Base-by-base conservation (phyloP, 192 early-diverging fungal genomes). In the Entomortierella parvispora region DNA sequence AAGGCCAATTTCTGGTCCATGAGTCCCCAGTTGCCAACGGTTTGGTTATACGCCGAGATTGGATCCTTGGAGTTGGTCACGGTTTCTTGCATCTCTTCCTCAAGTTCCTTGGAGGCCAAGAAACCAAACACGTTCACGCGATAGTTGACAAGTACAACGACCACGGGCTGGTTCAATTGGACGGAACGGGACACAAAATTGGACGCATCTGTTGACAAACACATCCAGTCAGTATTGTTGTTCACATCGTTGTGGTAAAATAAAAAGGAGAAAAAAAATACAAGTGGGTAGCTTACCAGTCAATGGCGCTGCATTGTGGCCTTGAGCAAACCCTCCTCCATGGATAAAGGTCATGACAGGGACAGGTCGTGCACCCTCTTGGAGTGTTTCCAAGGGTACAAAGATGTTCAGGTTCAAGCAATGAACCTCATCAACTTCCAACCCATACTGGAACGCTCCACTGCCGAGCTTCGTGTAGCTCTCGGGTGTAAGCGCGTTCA, bases 101-200 rank as follows among this genome's bases (percentile, higher is more conserved):
- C 29, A 3, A 80, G 37, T 33, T 80, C 71, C 20, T 58, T 51
- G 33, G 65, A 69, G 8, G 80, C 51, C 4, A 85, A 58, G 56
- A 82, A 87, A 9, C 84, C 86, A 29, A 84, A 69, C 0, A 58
- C 37, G 26, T 82, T 81, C 17, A 86, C 37, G 25, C 86, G 84
- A 59, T 88, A 84, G 63, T 83, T 84, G 65, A 81, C 31, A 3
- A 42, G 54, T 18, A 88, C 79, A n/a, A 88, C 60, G 6, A 85
- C 68, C 0, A 84, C 71, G 33, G 78, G 78, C 43, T 61, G 62
- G 23, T 65, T 32, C 3, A 71, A n/a, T 42, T 57, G 31, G 17
- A 71, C 55, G 6, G 77, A 80, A 10, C 50, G 63, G 9, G 49
- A 23, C 2, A 80, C 77, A 57, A 80, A 51, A n/a, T 58, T 80